A percentile compares a stretch with the other conserved stretches of the same genome.
Evolutionary conservation across 2,329 filamentous ascomycete species (phyloP).

Genomic region (Neonectria coccinea): DNA sequence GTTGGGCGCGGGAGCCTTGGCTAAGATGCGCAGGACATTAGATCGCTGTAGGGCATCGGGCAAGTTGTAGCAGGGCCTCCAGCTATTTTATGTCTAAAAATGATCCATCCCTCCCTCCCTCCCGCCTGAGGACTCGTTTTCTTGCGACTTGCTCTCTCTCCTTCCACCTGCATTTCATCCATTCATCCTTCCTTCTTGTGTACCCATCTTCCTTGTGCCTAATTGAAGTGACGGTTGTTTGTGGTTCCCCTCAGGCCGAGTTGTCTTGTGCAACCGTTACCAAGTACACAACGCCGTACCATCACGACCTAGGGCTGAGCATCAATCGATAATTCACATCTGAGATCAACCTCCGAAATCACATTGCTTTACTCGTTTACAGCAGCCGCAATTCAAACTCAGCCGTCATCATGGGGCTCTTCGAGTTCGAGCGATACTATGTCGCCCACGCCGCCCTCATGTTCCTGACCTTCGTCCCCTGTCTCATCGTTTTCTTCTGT

Average conservation of each 20-base stretch:
- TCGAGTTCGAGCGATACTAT: conserved; percentile 4
- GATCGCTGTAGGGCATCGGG: not conserved
- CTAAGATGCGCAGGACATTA: not conserved
- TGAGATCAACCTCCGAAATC: not conserved
- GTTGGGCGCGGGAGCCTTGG: not conserved
- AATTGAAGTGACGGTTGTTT: not conserved
- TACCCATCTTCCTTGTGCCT: not conserved
- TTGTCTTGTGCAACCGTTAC: too few relatives aligned
- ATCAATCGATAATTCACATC: not conserved
- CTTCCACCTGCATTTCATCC: not conserved
- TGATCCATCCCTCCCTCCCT: conserved; percentile 16
- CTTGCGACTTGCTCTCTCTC: not conserved
- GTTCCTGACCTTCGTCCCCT: conserved; percentile 30
- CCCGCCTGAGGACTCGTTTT: not conserved
- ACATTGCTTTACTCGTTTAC: not conserved
- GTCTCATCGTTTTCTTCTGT: conserved; percentile 37
- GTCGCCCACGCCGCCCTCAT: conserved; percentile 35
- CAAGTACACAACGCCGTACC: not conserved
- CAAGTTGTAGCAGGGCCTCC: not conserved
- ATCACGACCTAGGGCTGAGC: not conserved
- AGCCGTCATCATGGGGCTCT: conserved; percentile 13
- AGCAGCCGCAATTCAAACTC: not conserved
- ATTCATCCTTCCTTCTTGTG: not conserved
- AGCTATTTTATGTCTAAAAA: conserved; percentile 17
- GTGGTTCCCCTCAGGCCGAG: not conserved